Percentiles rank a stretch among this genome's conserved stretches.
Evolutionary conservation across 1,284 basidiomycete species (phyloP).

Genomic region (Cutaneotrichosporon mucoides): DNA sequence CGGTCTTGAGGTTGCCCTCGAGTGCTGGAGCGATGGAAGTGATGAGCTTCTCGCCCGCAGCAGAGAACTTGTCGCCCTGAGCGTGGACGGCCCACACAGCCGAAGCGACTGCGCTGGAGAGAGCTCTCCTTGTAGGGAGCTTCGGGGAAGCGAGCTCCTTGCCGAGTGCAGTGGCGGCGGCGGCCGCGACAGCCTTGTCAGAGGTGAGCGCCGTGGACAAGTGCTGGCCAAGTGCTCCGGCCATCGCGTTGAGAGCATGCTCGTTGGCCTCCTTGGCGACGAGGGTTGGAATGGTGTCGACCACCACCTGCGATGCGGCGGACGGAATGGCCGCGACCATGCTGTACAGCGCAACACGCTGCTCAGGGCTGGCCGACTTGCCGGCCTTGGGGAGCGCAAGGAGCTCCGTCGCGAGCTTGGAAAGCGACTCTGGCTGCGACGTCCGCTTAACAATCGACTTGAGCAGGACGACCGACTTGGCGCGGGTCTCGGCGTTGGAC

Average conservation of each 20-base stretch:
- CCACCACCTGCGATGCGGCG: constrained; percentile 56
- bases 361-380: constrained; percentile 80
- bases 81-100: constrained; percentile 51
- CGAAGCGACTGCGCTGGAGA: constrained; percentile 56
- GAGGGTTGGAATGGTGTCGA: constrained; percentile 58
- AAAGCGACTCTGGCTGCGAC: constrained; percentile 37
- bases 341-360: constrained; percentile 72
- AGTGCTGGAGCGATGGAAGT: constrained; percentile 59
- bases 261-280: constrained; percentile 75
- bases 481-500: constrained; percentile 62
- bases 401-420: constrained; percentile 60
- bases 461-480: constrained; percentile 62
- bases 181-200: constrained; percentile 51
- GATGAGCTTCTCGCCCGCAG: constrained; percentile 52
- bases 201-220: constrained; percentile 56
- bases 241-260: constrained; percentile 57
- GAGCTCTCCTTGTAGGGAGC: constrained; percentile 55
- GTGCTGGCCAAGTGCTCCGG: constrained; percentile 59
- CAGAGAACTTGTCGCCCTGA: constrained; percentile 48
- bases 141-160: constrained; percentile 67
- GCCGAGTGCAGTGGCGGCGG: constrained; percentile 55
- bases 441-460: constrained; percentile 53
- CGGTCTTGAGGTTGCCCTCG: constrained; percentile 63
- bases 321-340: constrained; percentile 65
- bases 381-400: constrained; percentile 68